Evolutionary conservation across 345 rosid species (phyloP), one percentile per base, ranked within the genome.

Genomic region (Theobroma cacao): DNA sequence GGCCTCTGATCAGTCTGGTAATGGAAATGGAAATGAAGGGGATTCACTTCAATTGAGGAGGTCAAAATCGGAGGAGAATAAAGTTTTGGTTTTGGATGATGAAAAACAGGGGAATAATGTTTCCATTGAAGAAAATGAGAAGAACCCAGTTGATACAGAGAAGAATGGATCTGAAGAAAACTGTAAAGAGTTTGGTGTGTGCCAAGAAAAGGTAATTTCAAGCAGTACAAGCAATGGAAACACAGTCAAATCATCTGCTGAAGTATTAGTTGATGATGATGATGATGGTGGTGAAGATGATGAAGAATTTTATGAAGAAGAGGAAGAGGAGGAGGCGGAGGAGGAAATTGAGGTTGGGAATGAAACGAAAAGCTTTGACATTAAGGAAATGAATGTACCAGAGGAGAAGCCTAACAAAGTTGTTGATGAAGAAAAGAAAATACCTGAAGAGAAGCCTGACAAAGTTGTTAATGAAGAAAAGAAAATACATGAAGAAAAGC

Each of bases 101-200:
- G 28, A 69, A 55, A 58, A 17, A 7, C 34, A 58, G 38, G 72
- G 4, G 0, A 75, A 28, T 72, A 58, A 76, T 3, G 78, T 60
- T 26, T 52, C 78, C 64, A 69, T 52, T 56, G 75, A 75, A 79
- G 85, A 56, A 74, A 79, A 63, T 22, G 87, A 82, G 75, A 77
- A 78, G 72, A 81, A 30, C 4, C 84, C 82, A 64, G 81, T 70
- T 5, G 81, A 78, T 22, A 73, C 62, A 1, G 84, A 85, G 50
- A 80, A 79, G 68, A 17, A 11, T 62, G 79, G 80, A 84, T 87
- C 86, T 60, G 93, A 87, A 17, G 86, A 84, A 69, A 70, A 77
- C 60, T 87, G 82, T 45, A 82, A 84, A 40, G 97, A 87, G 71
- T 81, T 90, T 48, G 87, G 82, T 76, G 87, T 88, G 4, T 89